A percentile compares a stretch with the other conserved stretches of the same genome.
phyloP scores from a whole-genome alignment of 495 filamentous ascomycete genomes.

The Monascus purpureus region DNA sequence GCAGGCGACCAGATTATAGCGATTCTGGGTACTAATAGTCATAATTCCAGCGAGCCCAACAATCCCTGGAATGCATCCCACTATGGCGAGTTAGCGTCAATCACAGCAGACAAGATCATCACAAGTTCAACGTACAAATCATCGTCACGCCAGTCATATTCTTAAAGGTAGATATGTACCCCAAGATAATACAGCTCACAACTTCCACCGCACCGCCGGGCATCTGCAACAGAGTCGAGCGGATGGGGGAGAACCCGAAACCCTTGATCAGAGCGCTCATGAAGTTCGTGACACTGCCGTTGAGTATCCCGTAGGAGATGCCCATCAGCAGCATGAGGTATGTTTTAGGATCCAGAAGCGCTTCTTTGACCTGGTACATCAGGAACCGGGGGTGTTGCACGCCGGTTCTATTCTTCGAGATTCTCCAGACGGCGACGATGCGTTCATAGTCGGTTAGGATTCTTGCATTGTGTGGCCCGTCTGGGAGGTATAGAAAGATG shows the following conservation, averaged over 20 bases:
- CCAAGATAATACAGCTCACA: constrained; percentile 20
- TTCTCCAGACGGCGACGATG: constrained; percentile 26
- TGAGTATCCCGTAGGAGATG: constrained; percentile 28
- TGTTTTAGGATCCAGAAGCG: constrained; percentile 26
- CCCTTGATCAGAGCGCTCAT: constrained; percentile 32
- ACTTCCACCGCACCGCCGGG: constrained; percentile 33
- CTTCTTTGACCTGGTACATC: constrained; percentile 21
- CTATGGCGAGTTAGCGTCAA: constrained; percentile 7
- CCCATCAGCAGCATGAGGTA: constrained; percentile 21
- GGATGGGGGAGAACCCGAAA: constrained; percentile 21
- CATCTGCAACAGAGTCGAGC: constrained; percentile 30
- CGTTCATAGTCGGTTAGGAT: constrained; percentile 30
- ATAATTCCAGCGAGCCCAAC: constrained; percentile 32
- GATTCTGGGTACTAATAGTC: constrained; percentile 26
- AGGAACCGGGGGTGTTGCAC: constrained; percentile 28
- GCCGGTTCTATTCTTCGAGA: constrained; percentile 36
- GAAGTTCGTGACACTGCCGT: constrained; percentile 33
- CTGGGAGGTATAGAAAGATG: constrained; percentile 27
- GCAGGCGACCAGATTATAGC: constrained; percentile 37
- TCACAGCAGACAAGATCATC: background rate
- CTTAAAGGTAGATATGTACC: constrained; percentile 22
- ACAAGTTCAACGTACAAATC: constrained; percentile 3
- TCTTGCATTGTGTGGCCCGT: constrained; percentile 25
- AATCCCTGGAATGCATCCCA: constrained; percentile 28
- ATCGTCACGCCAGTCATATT: constrained; percentile 14